These are phyloP conservation scores for Tulasnella sp. DNA, from an alignment of 768 basidiomycete genomes.

Conservation along the genomic window DNA sequence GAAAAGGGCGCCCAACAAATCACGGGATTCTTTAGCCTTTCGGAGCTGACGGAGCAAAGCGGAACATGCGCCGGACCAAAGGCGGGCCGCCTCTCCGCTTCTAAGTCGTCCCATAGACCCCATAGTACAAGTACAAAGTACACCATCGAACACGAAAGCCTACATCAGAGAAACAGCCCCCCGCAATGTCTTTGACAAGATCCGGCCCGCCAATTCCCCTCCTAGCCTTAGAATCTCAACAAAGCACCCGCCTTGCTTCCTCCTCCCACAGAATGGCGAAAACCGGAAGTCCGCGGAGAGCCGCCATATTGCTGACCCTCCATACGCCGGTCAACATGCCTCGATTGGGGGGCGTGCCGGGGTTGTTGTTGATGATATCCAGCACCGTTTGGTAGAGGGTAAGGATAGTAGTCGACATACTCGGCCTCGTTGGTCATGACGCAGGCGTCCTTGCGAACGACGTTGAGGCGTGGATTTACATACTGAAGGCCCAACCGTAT, in stretches of 20 bases:
- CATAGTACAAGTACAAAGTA: constrained; percentile 6
- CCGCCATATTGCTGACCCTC: constrained; percentile 15
- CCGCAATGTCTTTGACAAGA: constrained; percentile 3
- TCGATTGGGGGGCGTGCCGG: not conserved
- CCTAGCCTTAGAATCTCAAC: constrained; percentile 7
- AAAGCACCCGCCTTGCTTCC: constrained; percentile 15
- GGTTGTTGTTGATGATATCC: not conserved
- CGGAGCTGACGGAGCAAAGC: constrained; percentile 23
- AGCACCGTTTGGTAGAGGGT: not conserved
- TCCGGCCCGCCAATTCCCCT: constrained; percentile 1
- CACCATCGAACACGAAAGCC: not conserved
- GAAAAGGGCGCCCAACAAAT: not conserved
- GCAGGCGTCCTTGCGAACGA: constrained; percentile 69
- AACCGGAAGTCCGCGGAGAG: constrained; percentile 20
- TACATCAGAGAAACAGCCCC: not conserved
- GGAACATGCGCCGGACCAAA: constrained; percentile 19
- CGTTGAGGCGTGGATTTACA: constrained; percentile 76
- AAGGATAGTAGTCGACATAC: constrained; percentile 45
- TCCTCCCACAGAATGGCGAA: constrained; percentile 17
- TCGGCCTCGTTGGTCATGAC: constrained; percentile 86
- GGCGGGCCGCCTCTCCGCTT: not conserved
- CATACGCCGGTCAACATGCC: not conserved
- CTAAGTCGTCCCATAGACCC: not conserved
- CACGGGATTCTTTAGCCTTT: constrained; percentile 16
- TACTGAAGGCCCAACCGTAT: constrained; percentile 51